A percentile compares a stretch with the other conserved stretches of the same genome.
Evolutionary conservation across 176 grass and related monocot genomes (phyloP).

Genomic region (Areca catechu): DNA sequence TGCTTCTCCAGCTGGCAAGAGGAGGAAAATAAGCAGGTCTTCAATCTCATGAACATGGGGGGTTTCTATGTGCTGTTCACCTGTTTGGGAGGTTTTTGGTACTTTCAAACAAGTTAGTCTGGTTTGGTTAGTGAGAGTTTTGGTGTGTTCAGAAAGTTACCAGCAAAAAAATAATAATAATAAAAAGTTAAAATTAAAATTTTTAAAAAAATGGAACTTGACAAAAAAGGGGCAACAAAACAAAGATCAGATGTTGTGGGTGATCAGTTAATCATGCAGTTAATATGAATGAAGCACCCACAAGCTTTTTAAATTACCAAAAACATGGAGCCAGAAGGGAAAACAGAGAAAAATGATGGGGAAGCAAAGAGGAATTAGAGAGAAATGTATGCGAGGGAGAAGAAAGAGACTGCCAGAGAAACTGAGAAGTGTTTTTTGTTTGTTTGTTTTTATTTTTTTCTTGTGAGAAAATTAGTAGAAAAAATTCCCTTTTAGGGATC

Average conservation of each 20-base stretch:
- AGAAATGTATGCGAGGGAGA: neutral
- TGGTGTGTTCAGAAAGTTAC: neutral
- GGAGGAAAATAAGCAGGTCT: slow-evolving; percentile 56
- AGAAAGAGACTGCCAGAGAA: neutral
- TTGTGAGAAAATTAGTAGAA: slow-evolving; percentile 1
- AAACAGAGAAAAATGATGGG: neutral
- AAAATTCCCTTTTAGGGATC: neutral
- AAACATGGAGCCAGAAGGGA: neutral
- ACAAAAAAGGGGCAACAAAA: slow-evolving; percentile 12
- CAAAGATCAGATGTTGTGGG: neutral
- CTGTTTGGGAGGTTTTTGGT: neutral
- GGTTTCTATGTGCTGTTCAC: no score
- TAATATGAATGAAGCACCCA: slow-evolving; percentile 6
- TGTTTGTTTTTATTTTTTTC: neutral
- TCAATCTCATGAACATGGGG: neutral
- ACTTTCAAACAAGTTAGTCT: slow-evolving; percentile 14
- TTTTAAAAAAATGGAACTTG: slow-evolving; percentile 16
- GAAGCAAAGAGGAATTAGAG: neutral
- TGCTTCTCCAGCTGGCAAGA: slow-evolving; percentile 49
- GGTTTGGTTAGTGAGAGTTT: slow-evolving; percentile 31
- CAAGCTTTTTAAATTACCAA: neutral
- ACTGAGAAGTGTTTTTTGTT: slow-evolving; percentile 25
- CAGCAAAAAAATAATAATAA: slow-evolving; percentile 16
- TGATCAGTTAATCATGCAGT: neutral
- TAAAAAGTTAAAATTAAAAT: slow-evolving; percentile 17